Conservation (phyloP, 805 yeast species). For the Blastobotrys americana region DNA sequence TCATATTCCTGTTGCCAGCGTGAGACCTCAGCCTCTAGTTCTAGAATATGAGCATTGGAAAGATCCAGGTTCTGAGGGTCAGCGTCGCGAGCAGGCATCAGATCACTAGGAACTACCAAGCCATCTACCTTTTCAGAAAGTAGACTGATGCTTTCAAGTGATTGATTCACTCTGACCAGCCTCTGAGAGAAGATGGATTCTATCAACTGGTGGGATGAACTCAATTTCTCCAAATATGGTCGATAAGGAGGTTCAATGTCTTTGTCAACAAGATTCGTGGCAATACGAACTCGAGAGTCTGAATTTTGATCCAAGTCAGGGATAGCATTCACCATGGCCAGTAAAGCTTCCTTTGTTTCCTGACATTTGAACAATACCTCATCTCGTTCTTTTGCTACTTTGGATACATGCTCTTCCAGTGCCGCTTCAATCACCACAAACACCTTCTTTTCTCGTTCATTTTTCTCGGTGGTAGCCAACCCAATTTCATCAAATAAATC, state of each 20-base stretch:
- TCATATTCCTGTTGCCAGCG: slow-evolving; percentile 22
- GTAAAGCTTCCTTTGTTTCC: slow-evolving; percentile 15
- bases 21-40: slow-evolving; percentile 22
- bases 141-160: slow-evolving; percentile 15
- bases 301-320: slow-evolving; percentile 14
- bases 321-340: slow-evolving; percentile 20
- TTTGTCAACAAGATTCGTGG: slow-evolving; percentile 2
- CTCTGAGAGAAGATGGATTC: slow-evolving; percentile 20
- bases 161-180: slow-evolving; percentile 12
- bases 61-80: slow-evolving; percentile 17
- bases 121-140: slow-evolving; percentile 20
- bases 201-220: slow-evolving; percentile 14
- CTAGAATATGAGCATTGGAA: slow-evolving; percentile 19
- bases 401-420: slow-evolving; percentile 25
- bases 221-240: slow-evolving; percentile 11
- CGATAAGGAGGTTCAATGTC: slow-evolving; percentile 22
- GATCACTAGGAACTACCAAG: slow-evolving; percentile 13
- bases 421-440: slow-evolving; percentile 23
- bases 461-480: slow-evolving; percentile 17
- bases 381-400: slow-evolving; percentile 25
- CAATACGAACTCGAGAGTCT: slow-evolving; percentile 8
- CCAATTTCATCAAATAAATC: slow-evolving; percentile 24
- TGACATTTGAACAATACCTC: slow-evolving; percentile 17
- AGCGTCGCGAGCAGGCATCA: slow-evolving; percentile 15
- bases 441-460: slow-evolving; percentile 22